Conservation (phyloP, 768 basidiomycete species). For the Grammothele lineata region DNA sequence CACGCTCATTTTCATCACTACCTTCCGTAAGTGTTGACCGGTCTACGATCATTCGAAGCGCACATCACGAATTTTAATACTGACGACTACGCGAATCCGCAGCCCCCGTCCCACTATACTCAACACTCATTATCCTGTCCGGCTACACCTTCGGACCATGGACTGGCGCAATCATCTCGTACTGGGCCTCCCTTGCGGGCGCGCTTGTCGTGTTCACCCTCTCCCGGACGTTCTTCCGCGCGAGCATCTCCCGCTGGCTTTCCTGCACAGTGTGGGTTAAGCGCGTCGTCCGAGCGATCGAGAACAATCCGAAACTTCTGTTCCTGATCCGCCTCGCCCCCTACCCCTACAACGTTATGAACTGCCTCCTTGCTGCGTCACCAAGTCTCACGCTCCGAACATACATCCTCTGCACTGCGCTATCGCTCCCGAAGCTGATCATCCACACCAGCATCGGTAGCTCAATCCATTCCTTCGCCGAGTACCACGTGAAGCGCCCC, state of each 20-base stretch:
- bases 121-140: conserved; percentile 86
- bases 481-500: conserved; percentile 42
- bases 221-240: conserved; percentile 70
- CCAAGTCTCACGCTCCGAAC: conserved; percentile 74
- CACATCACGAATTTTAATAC: conserved; percentile 13
- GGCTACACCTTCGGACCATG: conserved; percentile 88
- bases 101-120: conserved; percentile 92
- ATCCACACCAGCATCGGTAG: conserved; percentile 87
- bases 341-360: conserved; percentile 93
- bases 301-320: conserved; percentile 80
- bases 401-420: conserved; percentile 74
- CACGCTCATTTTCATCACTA: conserved; percentile 78
- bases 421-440: conserved; percentile 86
- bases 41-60: background rate
- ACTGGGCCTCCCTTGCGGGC: conserved; percentile 79
- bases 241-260: conserved; percentile 68
- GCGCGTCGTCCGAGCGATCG: conserved; percentile 82
- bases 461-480: conserved; percentile 80
- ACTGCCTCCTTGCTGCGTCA: conserved; percentile 87
- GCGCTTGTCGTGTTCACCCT: conserved; percentile 80
- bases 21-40: conserved; percentile 61
- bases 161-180: conserved; percentile 83
- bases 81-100: conserved; percentile 11
- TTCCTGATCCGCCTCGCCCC: conserved; percentile 92
- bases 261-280: conserved; percentile 65